These are phyloP conservation scores for Trametes cubensis DNA, from an alignment of 768 basidiomycete genomes.

Conservation along the genomic window DNA sequence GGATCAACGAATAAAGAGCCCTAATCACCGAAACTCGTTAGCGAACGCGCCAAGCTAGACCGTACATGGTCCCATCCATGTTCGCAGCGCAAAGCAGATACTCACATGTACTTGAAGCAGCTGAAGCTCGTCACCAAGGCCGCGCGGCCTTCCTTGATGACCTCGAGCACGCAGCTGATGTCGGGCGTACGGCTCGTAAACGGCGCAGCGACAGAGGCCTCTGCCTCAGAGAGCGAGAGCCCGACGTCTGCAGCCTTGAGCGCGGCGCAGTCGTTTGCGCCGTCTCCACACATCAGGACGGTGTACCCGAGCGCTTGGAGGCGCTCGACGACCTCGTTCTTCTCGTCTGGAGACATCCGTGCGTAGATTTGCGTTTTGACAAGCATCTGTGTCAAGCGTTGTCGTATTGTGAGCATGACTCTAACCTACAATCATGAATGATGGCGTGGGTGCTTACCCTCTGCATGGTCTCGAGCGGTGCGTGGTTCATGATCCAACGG, in stretches of 20 bases:
- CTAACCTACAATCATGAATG: neutral
- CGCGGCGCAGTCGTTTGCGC: constrained; percentile 98
- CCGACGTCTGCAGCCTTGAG: constrained; percentile 99
- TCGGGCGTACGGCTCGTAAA: constrained; percentile 94
- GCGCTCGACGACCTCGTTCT: constrained; percentile 96
- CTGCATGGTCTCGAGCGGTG: constrained; percentile 90
- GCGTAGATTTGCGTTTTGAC: constrained; percentile 96
- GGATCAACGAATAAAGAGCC: constrained; percentile 98
- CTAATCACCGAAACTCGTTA: constrained; percentile 42
- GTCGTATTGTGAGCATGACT: neutral
- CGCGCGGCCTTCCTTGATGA: constrained; percentile 94
- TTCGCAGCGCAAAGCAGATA: constrained; percentile 19
- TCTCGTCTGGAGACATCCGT: constrained; percentile 99
- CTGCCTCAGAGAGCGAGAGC: constrained; percentile 94
- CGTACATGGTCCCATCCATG: neutral
- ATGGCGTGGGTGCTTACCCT: constrained; percentile 55
- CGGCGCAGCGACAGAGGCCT: constrained; percentile 97
- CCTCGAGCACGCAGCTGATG: constrained; percentile 93
- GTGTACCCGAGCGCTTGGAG: constrained; percentile 93
- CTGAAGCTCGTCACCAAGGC: constrained; percentile 98
- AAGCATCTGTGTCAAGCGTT: constrained; percentile 70
- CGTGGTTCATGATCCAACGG: constrained; percentile 97
- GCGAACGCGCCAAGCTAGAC: neutral
- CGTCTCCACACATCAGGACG: constrained; percentile 98
- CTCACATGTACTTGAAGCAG: constrained; percentile 99